Percentiles rank a stretch among this genome's conserved stretches.
phyloP scores from a whole-genome alignment of 1,284 basidiomycete species.

The Ustilago curta region DNA sequence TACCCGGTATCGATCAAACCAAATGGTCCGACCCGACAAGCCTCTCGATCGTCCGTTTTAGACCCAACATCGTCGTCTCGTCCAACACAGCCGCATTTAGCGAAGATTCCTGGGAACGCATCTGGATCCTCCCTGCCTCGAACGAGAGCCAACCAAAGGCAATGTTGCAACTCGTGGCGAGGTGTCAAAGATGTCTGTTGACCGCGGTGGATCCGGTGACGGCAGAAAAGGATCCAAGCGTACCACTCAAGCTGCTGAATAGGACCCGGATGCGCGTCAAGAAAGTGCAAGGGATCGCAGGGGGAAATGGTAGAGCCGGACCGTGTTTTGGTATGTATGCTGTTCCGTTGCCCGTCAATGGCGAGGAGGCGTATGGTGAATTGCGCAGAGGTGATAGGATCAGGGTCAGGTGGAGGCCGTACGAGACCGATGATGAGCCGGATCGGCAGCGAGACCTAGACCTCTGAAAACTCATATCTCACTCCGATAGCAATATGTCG shows the following conservation, averaged over 20 bases:
- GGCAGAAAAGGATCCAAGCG: slow-evolving; percentile 47
- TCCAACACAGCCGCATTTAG: slow-evolving; percentile 22
- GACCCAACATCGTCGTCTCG: slow-evolving; percentile 54
- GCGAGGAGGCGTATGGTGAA: slow-evolving; percentile 20
- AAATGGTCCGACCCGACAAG: slow-evolving; percentile 13
- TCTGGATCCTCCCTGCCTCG: slow-evolving; percentile 37
- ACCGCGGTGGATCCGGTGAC: slow-evolving; percentile 58
- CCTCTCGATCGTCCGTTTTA: slow-evolving; percentile 47
- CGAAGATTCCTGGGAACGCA: slow-evolving; percentile 54
- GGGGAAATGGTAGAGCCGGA: slow-evolving; percentile 33
- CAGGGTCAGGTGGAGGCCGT: slow-evolving; percentile 34
- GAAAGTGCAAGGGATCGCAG: slow-evolving; percentile 15
- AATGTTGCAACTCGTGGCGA: slow-evolving; percentile 51
- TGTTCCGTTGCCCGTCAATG: slow-evolving; percentile 34
- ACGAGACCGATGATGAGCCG: slow-evolving; percentile 35
- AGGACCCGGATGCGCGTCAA: slow-evolving; percentile 45
- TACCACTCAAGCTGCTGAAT: slow-evolving; percentile 51
- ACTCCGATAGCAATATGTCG: background rate
- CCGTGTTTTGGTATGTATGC: slow-evolving; percentile 64
- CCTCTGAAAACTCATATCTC: background rate
- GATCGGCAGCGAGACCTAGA: slow-evolving; percentile 8
- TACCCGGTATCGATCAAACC: slow-evolving; percentile 11
- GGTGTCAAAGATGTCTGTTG: slow-evolving; percentile 57
- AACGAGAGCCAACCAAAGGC: slow-evolving; percentile 3
- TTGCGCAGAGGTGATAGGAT: slow-evolving; percentile 40